Conservation (phyloP, 768 basidiomycete genomes). For the Mycena albidolilacea region DNA sequence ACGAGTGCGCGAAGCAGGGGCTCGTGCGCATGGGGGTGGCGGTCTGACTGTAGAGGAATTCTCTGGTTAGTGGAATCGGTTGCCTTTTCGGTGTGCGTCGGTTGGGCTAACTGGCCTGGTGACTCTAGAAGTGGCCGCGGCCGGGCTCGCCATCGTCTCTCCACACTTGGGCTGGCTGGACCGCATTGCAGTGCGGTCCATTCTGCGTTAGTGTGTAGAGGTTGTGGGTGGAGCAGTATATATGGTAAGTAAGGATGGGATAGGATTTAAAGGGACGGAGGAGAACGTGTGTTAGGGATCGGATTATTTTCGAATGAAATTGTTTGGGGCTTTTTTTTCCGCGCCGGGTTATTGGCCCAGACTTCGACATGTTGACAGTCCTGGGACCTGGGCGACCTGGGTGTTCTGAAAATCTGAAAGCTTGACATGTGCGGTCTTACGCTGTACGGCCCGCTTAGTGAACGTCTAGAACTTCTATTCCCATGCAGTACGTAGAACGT, state of each 20-base stretch:
- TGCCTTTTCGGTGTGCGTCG: not conserved
- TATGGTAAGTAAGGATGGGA: not conserved
- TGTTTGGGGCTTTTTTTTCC: no score
- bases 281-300: no score
- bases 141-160: slow-evolving; percentile 65
- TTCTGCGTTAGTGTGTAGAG: slow-evolving; percentile 78
- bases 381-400: no score
- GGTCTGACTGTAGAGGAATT: slow-evolving; percentile 65
- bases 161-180: slow-evolving; percentile 70
- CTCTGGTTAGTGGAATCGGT: not conserved
- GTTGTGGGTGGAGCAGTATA: slow-evolving; percentile 57
- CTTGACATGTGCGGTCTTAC: not conserved
- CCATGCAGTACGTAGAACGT: not conserved
- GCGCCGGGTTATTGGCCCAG: no score
- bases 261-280: not conserved
- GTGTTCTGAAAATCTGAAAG: not conserved
- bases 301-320: no score
- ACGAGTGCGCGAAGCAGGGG: slow-evolving; percentile 86
- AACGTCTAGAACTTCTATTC: slow-evolving; percentile 4
- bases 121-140: not conserved
- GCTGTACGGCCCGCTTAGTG: slow-evolving; percentile 1
- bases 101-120: not conserved
- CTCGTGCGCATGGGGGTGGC: slow-evolving; percentile 70
- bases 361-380: no score
- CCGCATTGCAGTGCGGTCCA: slow-evolving; percentile 15